Evolutionary conservation across 2,329 filamentous ascomycete species (phyloP).

Genomic region (Fusarium sp.): DNA sequence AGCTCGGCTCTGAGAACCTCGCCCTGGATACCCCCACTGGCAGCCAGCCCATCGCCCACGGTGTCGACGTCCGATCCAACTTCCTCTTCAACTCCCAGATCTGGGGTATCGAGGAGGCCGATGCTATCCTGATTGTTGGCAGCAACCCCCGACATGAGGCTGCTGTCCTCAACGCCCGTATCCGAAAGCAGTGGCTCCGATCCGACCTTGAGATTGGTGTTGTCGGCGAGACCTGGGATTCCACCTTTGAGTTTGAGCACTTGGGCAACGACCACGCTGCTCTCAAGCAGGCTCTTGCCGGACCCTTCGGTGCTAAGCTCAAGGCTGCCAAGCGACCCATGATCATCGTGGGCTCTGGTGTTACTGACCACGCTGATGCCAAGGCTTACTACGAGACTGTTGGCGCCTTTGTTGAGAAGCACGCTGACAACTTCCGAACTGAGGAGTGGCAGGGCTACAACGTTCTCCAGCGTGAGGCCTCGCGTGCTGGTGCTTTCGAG

Average conservation of each 20-base stretch:
- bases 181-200: conserved; percentile 96
- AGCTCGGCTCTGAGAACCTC: conserved; percentile 93
- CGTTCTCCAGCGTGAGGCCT: conserved; percentile 91
- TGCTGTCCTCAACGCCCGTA: conserved; percentile 92
- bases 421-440: conserved; percentile 85
- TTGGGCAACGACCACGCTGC: conserved; percentile 80
- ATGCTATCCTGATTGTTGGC: conserved; percentile 88
- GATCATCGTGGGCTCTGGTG: conserved; percentile 93
- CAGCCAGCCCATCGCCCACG: conserved; percentile 84
- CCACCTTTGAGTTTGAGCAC: conserved; percentile 95
- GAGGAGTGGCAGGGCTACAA: conserved; percentile 98
- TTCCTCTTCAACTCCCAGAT: conserved; percentile 98
- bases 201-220: conserved; percentile 93
- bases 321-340: conserved; percentile 87
- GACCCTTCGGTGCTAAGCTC: conserved; percentile 92
- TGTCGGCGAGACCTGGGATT: conserved; percentile 88
- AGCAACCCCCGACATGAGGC: conserved; percentile 97
- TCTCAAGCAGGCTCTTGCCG: conserved; percentile 84
- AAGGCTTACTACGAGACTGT: conserved; percentile 94
- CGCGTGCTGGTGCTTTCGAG: conserved; percentile 91
- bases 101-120: conserved; percentile 90
- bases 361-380: conserved; percentile 88
- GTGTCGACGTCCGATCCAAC: conserved; percentile 90
- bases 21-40: conserved; percentile 90
- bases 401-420: conserved; percentile 90